Evolutionary conservation across 2,329 filamentous ascomycete genomes (phyloP).

Genomic region (Pseudopyricularia cyperi): DNA sequence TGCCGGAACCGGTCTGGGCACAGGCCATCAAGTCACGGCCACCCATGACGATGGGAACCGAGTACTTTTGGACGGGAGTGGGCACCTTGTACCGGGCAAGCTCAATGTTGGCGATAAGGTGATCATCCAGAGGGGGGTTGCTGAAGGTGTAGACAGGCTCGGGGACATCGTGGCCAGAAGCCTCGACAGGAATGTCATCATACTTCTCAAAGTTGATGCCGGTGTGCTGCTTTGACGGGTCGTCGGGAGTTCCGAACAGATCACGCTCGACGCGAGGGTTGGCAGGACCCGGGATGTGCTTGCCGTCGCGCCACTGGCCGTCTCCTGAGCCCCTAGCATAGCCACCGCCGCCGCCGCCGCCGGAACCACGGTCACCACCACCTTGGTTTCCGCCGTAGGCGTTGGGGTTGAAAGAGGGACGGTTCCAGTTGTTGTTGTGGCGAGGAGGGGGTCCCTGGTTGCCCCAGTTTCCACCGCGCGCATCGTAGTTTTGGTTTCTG

Average conservation of each 20-base stretch:
- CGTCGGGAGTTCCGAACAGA: conserved; percentile 82
- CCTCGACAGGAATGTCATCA: conserved; percentile 97
- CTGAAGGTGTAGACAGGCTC: conserved; percentile 84
- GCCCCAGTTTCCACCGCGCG: conserved; percentile 15
- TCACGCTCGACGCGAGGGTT: conserved; percentile 90
- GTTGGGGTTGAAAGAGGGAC: conserved; percentile 44
- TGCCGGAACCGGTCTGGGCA: conserved; percentile 98
- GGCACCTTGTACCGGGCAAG: conserved; percentile 90
- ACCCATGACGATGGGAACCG: conserved; percentile 95
- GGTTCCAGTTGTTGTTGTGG: conserved; percentile 11
- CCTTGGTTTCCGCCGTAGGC: conserved; percentile 42
- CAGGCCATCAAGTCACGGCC: conserved; percentile 99
- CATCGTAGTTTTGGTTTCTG: conserved; percentile 27
- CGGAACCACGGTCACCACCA: conserved; percentile 19
- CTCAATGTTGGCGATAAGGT: conserved; percentile 85
- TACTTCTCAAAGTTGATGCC: conserved; percentile 99
- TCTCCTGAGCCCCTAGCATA: conserved; percentile 75
- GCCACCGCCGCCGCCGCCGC: conserved; percentile 37
- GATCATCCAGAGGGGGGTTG: conserved; percentile 90
- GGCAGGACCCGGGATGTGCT: conserved; percentile 80
- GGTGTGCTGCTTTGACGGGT: conserved; percentile 88
- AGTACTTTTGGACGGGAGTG: conserved; percentile 98
- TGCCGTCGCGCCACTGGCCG: conserved; percentile 91
- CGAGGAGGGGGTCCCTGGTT: conserved; percentile 8
- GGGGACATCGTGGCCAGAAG: conserved; percentile 84